Base-by-base conservation (phyloP, 768 basidiomycete species). In the Amanita fuliginea region DNA sequence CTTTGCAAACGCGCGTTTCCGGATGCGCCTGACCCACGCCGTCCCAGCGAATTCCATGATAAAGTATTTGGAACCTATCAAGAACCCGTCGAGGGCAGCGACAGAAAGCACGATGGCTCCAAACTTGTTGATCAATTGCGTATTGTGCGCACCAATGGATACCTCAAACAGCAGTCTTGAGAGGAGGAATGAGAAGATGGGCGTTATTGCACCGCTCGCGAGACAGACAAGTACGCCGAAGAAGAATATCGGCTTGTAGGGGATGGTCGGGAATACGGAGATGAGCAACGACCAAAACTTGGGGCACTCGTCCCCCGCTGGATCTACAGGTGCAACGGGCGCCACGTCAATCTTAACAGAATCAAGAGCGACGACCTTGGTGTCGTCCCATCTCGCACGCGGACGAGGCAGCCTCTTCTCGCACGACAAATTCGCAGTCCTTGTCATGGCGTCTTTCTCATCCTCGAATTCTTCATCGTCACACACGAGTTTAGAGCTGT, bases 141-240 rank as follows among this genome's bases (percentile, higher is more conserved):
- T 57, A 51, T 90, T 72, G 19, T 80, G 70, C 1, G 83, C 88
- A 46, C 83, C 81, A 56, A 71, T 74, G 33, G 85, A 83, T 11
- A 89, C 80, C 53, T 86, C 75, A 61, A 77, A 84, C 49, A 95
- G 74, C 11, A 98, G 76, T 6, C 74, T 75, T 7, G 91, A 87
- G 57, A 96, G 81, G 54, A 93, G 75, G 70, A 75, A 90, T 1
- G 95, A 93, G 73, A 97, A 99, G 40, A 97, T 51, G 2, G 96
- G 95, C 0, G 92, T 96, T 71, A 86, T 80, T 3, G 86, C 76
- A 18, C 96, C 95, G 55, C 80, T 85, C 47, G 77, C 63, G 36
- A 91, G 54, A 51, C 83, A 83, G n/a, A 77, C 59, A 50, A 80
- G 2, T 21, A 95, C 69, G 14, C 93, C 93, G 46, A 87, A 24